A percentile compares a stretch with the other conserved stretches of the same genome.
Conservation (phyloP, 306 rosid species). For the Heteromeles arbutifolia region DNA sequence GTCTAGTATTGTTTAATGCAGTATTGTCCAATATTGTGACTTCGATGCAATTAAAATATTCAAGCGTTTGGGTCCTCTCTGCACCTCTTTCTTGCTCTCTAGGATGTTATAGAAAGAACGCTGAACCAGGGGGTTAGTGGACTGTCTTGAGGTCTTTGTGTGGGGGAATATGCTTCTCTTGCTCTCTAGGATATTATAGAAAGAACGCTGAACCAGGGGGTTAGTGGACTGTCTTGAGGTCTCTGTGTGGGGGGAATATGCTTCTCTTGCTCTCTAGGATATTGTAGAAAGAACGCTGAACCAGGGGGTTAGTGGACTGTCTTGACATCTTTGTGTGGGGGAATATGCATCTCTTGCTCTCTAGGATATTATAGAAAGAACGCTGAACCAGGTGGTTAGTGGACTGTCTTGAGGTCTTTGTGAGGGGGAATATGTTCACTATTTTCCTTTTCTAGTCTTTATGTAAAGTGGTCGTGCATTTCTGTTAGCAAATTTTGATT, state of each 20-base stretch:
- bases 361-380: neutral
- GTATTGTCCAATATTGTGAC: neutral
- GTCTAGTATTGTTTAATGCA: neutral
- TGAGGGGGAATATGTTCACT: neutral
- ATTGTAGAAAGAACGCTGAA: neutral
- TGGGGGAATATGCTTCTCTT: neutral
- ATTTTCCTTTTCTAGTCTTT: conserved; percentile 5
- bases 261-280: neutral
- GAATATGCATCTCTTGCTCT: neutral
- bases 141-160: neutral
- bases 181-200: neutral
- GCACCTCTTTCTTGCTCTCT: neutral
- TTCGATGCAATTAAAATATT: neutral
- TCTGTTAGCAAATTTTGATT: conserved; percentile 10
- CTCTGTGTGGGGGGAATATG: no score
- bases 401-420: neutral
- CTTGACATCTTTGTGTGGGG: neutral
- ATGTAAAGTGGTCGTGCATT: neutral
- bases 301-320: neutral
- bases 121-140: neutral
- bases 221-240: neutral
- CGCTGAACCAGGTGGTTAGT: neutral
- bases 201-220: neutral
- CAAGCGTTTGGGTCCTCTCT: neutral
- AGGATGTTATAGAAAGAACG: neutral